Evolutionary conservation across 371 early-diverging fungal genomes (phyloP), one percentile per base, ranked within the genome.

Genomic region (Zychaea mexicana): DNA sequence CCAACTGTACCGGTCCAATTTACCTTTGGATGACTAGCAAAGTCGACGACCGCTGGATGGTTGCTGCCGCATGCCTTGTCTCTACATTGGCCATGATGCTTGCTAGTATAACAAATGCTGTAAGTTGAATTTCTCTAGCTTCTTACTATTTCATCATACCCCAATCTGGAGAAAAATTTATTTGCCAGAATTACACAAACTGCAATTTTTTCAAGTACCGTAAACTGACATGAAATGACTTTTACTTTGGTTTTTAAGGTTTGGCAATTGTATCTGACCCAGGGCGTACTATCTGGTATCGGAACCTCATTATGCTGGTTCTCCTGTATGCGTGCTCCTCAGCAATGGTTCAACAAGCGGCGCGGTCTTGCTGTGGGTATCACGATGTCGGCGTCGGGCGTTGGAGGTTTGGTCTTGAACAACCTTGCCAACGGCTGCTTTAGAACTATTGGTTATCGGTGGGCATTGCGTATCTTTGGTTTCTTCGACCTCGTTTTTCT

Each of bases 341-440:
- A 53, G 19, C 49, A 49, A 24, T 49, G 26, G 26, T 19, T 49
- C 13, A 56, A 28, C 8, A 61, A 61, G n/a, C 62, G 62, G 0
- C 61, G 67, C 17, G 62, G 58, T 33, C 46, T 66, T 30, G 67
- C 67, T 13, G 58, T 66, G 27, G 67, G 67, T 12, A 57, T 66
- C 8, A 61, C 57, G 22, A 49, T 57, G 22, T 75, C 90, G 57
- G 93, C 92, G 3, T 82, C 84, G 1, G 88, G 89, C 42, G 58
- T 89, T n/a, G 92, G 92, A 33, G 92, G 91, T 19, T 69, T 92
- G 22, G 61, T 78, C 46, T 47, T 88, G 12, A 78, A 86, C n/a
- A 85, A 86, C 45, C 73, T 83, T 5, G 75, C 78, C 1, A 82
- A 82, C 10, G 80, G 83, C 2, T 70, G 85, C 52, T 72, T 90